Base-by-base conservation (phyloP, 225 moss, liverwort and hornwort genomes). In the Ulota crispa region DNA sequence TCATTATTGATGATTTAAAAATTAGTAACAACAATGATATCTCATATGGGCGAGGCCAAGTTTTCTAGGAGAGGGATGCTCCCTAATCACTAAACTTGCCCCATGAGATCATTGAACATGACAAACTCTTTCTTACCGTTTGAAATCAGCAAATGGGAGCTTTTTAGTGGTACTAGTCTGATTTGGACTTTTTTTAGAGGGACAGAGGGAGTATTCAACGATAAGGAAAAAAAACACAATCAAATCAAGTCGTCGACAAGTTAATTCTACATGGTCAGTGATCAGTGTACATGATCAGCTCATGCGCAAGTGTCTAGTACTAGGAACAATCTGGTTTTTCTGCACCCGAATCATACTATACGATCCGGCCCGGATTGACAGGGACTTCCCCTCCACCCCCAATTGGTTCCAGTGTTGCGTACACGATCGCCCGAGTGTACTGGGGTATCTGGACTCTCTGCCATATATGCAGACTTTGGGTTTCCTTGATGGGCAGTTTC, bases 351-450 rank as follows among this genome's bases (percentile, higher is more conserved):
- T 80, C 83, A 79, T 62, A 82, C 70, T 63, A 64, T 64, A 56
- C 78, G 81, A 87, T 84, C 36, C 75, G 63, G 67, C 32, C 56
- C 50, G 75, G 80, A 75, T 80, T 81, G 87, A 32, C 78, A 81
- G 34, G 65, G 76, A 69, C 68, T 69, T 62, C 77, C 27, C 28
- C 54, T 6, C 8, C 41, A 26, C 45, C 21, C 34, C 54, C 42
- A 54, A 39, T 52, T 20, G 75, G 86, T 65, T 78, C 78, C 78
- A 19, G 76, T 63, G 76, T 63, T 64, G 78, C 27, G 86, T 55
- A 83, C 83, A 68, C 66, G 72, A 85, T 85, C 85, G 52, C 45
- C 61, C 50, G 15, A 30, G 21, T 75, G 78, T 80, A 68, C 84
- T 64, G 45, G 13, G 70, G 78, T 73, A 86, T 82, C 85, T 66